Base-by-base conservation (phyloP, 345 rosid genomes). In the Kandelia obovata region DNA sequence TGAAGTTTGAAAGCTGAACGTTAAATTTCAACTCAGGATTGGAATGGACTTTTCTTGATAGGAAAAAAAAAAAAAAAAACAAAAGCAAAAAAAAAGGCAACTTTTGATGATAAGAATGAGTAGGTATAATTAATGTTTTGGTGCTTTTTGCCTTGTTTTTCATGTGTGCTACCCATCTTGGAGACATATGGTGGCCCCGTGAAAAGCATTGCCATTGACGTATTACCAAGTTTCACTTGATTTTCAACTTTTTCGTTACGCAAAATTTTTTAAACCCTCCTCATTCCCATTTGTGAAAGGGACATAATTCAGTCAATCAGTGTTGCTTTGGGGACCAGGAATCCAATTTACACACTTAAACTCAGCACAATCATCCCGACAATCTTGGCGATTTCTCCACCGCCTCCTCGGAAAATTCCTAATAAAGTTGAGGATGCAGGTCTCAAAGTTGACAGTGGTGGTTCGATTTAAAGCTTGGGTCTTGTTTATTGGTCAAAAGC, bases 171-270 rank as follows among this genome's bases (percentile, higher is more conserved):
- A 28, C 71, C 66, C 49, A 67, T 63, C 56, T 59, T 23, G 76
- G 67, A 30, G 77, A 79, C 77, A 79, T 3, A 15, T 15, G 5
- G 4, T 34, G 21, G 62, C 34, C 69, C 76, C 67, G 59, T 43
- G 17, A 57, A 76, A 73, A 27, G 67, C 47, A 25, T 63, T 63
- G 58, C 62, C 9, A 66, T 39, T 76, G 78, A 79, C 80, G 53
- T 69, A 39, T 58, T 73, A 76, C 75, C 73, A 39, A 69, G 53
- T 17, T 30, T 69, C 78, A 62, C 53, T 79, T 65, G 53, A 31
- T 37, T 49, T 68, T 65, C 30, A 71, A 71, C 59, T 35, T 67
- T n/a, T 25, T 21, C 11, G n/a, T 17, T 26, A 20, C 28, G n/a
- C 58, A 25, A 72, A 52, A 32, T 31, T 19, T 28, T 28, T n/a